Conservation (phyloP, 1,139 yeast species). For the Hemisphaericaspora xylofermentans region DNA sequence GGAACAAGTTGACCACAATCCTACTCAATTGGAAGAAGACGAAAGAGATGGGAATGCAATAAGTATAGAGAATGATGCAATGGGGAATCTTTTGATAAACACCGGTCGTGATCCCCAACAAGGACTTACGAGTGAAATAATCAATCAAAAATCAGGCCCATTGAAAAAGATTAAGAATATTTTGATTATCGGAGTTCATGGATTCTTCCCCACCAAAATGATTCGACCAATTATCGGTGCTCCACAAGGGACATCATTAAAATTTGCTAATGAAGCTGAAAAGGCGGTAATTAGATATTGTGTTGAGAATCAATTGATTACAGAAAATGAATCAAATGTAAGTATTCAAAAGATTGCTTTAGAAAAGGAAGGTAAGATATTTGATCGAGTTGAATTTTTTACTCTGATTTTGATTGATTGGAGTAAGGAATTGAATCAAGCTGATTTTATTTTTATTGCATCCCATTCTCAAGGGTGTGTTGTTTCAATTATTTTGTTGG, state of each 20-base stretch:
- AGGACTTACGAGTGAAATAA: constrained; percentile 19
- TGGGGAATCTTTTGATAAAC: constrained; percentile 46
- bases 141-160: constrained; percentile 32
- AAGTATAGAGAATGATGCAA: constrained; percentile 42
- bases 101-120: constrained; percentile 15
- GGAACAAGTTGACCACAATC: constrained; percentile 19
- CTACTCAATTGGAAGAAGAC: constrained; percentile 30
- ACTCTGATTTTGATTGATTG: constrained; percentile 70
- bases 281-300: constrained; percentile 75
- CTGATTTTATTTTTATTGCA: constrained; percentile 86
- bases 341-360: constrained; percentile 87
- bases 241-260: constrained; percentile 88
- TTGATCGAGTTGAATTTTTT: constrained; percentile 80
- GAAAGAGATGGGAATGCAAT: constrained; percentile 34
- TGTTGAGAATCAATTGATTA: constrained; percentile 47
- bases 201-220: constrained; percentile 87
- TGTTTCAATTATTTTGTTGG: constrained; percentile 76
- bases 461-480: constrained; percentile 97
- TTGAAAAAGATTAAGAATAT: constrained; percentile 47
- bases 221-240: constrained; percentile 85
- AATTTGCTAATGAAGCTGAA: constrained; percentile 87
- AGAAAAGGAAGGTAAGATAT: constrained; percentile 88
- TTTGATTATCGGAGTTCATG: constrained; percentile 89
- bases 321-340: constrained; percentile 40
- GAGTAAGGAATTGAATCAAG: constrained; percentile 65